Conservation (phyloP, 2,329 filamentous ascomycete genomes). For the Fusarium sp. region DNA sequence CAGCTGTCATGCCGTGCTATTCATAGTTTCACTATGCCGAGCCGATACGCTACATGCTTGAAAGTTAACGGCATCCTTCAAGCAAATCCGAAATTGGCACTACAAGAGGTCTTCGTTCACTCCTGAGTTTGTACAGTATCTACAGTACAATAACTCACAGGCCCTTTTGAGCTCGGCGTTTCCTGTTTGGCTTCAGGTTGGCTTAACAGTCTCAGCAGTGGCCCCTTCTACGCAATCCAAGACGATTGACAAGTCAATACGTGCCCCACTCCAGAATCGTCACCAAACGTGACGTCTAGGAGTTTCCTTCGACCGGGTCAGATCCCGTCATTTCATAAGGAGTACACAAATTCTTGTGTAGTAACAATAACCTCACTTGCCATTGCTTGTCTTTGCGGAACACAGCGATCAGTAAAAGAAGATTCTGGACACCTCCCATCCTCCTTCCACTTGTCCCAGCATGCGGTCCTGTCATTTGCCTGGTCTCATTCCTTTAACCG, state of each 20-base stretch:
- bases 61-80: background rate
- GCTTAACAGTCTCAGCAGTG: conserved; percentile 21
- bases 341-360: background rate
- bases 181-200: conserved; percentile 30
- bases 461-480: conserved; percentile 7
- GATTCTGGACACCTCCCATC: background rate
- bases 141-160: background rate
- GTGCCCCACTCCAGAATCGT: conserved; percentile 31
- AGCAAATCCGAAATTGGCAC: conserved; percentile 11
- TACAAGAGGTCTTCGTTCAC: background rate
- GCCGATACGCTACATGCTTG: conserved; percentile 12
- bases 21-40: conserved; percentile 14
- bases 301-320: background rate
- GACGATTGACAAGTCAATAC: conserved; percentile 13
- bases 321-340: background rate
- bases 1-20: conserved; percentile 21
- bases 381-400: background rate
- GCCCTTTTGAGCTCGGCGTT: conserved; percentile 20
- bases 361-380: background rate
- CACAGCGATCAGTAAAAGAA: background rate
- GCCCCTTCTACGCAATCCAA: conserved; percentile 17
- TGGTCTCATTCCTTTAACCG: conserved; percentile 15
- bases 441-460: conserved; percentile 1
- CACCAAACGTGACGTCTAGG: conserved; percentile 24
- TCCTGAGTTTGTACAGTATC: background rate